phyloP scores from a whole-genome alignment of 2,329 filamentous ascomycete species.

The Colletotrichum sp. region DNA sequence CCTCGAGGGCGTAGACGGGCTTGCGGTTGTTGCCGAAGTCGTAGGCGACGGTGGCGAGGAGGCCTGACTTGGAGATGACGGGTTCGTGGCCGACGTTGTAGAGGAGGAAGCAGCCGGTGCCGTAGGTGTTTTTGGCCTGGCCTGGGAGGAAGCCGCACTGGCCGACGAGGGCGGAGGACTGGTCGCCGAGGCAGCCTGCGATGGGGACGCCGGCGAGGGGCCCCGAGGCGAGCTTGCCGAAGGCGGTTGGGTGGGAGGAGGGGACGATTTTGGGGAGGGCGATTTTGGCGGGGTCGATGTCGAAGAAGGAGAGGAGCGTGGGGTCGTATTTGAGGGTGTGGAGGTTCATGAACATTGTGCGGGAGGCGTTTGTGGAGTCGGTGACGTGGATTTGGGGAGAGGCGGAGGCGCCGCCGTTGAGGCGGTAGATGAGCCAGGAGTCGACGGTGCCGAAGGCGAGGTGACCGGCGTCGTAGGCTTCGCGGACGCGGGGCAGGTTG shows the following conservation, averaged over 20 bases:
- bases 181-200: constrained; percentile 85
- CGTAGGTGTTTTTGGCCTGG: constrained; percentile 89
- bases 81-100: constrained; percentile 89
- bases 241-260: constrained; percentile 76
- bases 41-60: constrained; percentile 87
- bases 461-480: constrained; percentile 77
- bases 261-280: constrained; percentile 82
- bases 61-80: constrained; percentile 82
- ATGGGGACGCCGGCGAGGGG: constrained; percentile 74
- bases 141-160: constrained; percentile 85
- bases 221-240: constrained; percentile 70
- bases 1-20: constrained; percentile 82
- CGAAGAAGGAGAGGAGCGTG: constrained; percentile 78
- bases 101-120: constrained; percentile 86
- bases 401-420: constrained; percentile 75
- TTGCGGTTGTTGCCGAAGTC: constrained; percentile 68
- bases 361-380: constrained; percentile 85
- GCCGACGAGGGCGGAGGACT: constrained; percentile 85
- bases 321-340: constrained; percentile 82
- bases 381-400: constrained; percentile 73
- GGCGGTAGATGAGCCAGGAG: constrained; percentile 84
- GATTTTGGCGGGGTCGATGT: constrained; percentile 71
- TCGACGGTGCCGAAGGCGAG: constrained; percentile 89
- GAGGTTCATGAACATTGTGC: constrained; percentile 96
- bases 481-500: constrained; percentile 71